These are phyloP conservation scores for Rhodotorula sp. DNA, from an alignment of 1,284 basidiomycete genomes.

Conservation along the genomic window DNA sequence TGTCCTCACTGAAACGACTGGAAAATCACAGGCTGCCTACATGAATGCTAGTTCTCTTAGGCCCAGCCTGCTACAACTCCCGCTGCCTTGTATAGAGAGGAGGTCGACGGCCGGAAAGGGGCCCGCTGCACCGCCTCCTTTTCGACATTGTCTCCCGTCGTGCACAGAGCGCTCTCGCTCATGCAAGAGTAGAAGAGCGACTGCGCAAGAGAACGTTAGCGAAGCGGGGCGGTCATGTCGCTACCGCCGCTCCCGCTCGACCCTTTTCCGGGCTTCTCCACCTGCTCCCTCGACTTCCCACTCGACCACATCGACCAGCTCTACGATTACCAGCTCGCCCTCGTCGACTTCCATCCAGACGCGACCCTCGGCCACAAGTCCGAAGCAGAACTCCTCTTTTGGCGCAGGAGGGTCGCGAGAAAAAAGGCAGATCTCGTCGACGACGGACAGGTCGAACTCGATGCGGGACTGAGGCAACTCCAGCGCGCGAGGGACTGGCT, in stretches of 20 bases:
- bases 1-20: too few relatives aligned
- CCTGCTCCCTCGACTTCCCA: not conserved
- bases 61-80: too few relatives aligned
- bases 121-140: too few relatives aligned
- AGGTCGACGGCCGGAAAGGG: not conserved
- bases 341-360: slow-evolving; percentile 1
- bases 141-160: too few relatives aligned
- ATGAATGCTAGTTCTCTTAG: too few relatives aligned
- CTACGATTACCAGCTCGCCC: slow-evolving; percentile 9
- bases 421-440: not conserved
- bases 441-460: not conserved
- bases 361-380: not conserved
- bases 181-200: not conserved
- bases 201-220: not conserved
- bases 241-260: slow-evolving; percentile 1
- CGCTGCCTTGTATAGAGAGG: too few relatives aligned
- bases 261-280: slow-evolving; percentile 4
- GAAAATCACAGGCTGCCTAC: too few relatives aligned
- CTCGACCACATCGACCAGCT: slow-evolving; percentile 4
- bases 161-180: too few relatives aligned
- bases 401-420: not conserved
- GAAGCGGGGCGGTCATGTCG: not conserved
- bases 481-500: not conserved
- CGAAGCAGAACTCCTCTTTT: not conserved
- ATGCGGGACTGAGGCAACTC: not conserved